phyloP scores from a whole-genome alignment of 2,329 filamentous ascomycete species.

The Helicocarpus griseus region DNA sequence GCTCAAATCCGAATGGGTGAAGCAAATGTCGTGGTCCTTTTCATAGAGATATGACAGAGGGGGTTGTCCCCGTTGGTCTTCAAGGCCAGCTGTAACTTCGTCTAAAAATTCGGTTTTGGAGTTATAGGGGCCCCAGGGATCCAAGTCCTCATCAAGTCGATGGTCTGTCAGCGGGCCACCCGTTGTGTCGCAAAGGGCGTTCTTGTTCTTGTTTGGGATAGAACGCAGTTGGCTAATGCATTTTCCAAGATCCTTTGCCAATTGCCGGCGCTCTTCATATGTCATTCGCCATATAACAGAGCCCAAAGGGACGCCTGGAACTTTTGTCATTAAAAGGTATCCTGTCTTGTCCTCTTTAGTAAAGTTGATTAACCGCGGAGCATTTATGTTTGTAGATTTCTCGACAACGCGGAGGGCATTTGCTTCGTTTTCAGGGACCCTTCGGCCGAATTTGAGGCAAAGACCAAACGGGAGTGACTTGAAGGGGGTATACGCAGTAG shows the following conservation, averaged over 20 bases:
- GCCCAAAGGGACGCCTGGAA: conserved; percentile 3
- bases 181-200: conserved; percentile 6
- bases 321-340: conserved; percentile 11
- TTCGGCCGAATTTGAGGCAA: conserved; percentile 8
- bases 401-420: conserved; percentile 10
- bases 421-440: conserved; percentile 8
- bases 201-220: conserved; percentile 3
- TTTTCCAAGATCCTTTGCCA: conserved; percentile 7
- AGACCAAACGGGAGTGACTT: conserved; percentile 10
- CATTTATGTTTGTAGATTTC: conserved; percentile 9
- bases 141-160: background rate
- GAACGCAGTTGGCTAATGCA: conserved; percentile 7
- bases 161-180: conserved; percentile 9
- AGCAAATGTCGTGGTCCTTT: conserved; percentile 6
- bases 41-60: conserved; percentile 7
- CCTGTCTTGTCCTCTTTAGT: background rate
- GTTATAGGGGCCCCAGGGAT: conserved; percentile 5
- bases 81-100: background rate
- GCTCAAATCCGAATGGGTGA: conserved; percentile 10
- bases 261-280: conserved; percentile 9
- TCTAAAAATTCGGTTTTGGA: conserved; percentile 6
- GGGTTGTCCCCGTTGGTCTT: background rate
- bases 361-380: conserved; percentile 8
- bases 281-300: conserved; percentile 7
- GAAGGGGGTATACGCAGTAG: background rate